These are phyloP conservation scores for Rhynchospora tenuis DNA, from an alignment of 176 grass and related monocot species.

Conservation along the genomic window DNA sequence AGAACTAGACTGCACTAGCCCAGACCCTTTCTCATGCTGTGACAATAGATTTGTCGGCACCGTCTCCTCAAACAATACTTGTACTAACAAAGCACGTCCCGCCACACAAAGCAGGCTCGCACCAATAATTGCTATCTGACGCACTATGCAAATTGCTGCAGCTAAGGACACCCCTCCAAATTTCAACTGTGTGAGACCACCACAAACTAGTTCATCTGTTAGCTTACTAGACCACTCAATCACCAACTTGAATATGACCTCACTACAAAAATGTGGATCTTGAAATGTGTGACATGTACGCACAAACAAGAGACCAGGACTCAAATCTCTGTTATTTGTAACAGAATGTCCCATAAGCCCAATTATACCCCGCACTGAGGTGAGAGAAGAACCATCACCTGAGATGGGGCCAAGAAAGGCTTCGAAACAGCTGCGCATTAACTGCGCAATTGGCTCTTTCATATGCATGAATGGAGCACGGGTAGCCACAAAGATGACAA, in stretches of 20 bases:
- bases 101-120: conserved; percentile 52
- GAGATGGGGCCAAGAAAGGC: conserved; percentile 44
- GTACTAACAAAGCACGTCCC: conserved; percentile 42
- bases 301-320: conserved; percentile 50
- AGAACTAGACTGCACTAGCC: conserved; percentile 30
- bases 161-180: conserved; percentile 42
- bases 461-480: conserved; percentile 35
- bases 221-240: conserved; percentile 45
- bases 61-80: conserved; percentile 45
- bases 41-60: conserved; percentile 50
- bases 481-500: conserved; percentile 42
- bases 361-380: conserved; percentile 32
- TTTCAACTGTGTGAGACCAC: conserved; percentile 33
- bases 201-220: conserved; percentile 34
- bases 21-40: conserved; percentile 30
- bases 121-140: conserved; percentile 49
- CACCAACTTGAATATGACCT: conserved; percentile 55
- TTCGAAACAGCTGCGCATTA: conserved; percentile 73
- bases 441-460: conserved; percentile 44
- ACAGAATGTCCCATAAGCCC: conserved; percentile 42
- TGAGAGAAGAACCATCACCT: conserved; percentile 26
- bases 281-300: conserved; percentile 43
- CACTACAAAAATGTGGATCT: conserved; percentile 44
- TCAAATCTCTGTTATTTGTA: conserved; percentile 3
- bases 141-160: conserved; percentile 31